Conservation (phyloP, 2,329 filamentous ascomycete genomes). For the Neopestalotiopsis clavispora region DNA sequence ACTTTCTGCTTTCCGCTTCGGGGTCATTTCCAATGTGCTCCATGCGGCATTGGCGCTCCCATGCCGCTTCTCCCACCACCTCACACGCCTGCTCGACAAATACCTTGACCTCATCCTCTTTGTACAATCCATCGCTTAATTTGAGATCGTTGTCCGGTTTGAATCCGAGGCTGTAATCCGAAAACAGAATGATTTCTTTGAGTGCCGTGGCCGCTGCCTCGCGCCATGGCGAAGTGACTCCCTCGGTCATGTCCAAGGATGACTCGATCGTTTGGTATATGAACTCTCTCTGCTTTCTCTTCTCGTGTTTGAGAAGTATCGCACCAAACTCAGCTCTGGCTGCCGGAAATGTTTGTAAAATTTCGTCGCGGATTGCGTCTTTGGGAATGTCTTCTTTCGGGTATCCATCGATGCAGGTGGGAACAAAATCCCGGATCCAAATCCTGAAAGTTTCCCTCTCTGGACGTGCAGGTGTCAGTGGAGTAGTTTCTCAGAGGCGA, state of each 20-base stretch:
- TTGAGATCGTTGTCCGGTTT: not conserved
- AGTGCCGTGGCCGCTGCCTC: not conserved
- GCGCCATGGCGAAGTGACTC: not conserved
- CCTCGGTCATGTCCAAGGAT: not conserved
- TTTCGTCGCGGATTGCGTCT: not conserved
- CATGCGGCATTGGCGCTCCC: not conserved
- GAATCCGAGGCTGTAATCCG: conserved; percentile 3
- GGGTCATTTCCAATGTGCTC: not conserved
- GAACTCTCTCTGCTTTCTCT: not conserved
- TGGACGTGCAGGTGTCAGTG: not conserved
- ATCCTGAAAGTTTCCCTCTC: not conserved
- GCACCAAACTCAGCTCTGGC: not conserved
- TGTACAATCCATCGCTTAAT: not conserved
- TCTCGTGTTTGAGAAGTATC: not conserved
- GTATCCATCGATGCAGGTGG: not conserved
- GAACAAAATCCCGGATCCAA: not conserved
- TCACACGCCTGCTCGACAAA: not conserved
- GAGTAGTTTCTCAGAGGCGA: not conserved
- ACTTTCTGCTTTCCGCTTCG: not conserved
- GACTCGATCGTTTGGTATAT: not conserved
- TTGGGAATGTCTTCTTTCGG: not conserved
- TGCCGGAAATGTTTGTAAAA: not conserved
- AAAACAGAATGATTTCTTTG: not conserved
- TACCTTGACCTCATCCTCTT: not conserved
- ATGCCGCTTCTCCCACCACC: not conserved